phyloP scores from a whole-genome alignment of 345 rosid species.

The Theobroma cacao region DNA sequence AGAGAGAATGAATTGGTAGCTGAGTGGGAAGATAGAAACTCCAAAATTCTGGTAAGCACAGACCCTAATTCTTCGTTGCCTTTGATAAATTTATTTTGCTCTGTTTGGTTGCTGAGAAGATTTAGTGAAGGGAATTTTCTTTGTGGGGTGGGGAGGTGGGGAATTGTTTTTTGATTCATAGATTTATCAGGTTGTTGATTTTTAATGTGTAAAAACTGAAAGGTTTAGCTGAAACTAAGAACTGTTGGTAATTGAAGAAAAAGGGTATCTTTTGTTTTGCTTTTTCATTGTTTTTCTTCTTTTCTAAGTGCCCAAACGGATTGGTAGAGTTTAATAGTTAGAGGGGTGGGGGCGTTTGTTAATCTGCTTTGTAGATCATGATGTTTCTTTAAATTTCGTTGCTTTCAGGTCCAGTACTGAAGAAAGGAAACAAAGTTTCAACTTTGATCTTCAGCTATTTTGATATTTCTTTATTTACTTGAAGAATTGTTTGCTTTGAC shows the following conservation, averaged over 20 bases:
- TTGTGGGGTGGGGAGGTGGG: not conserved
- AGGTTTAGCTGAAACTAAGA: not conserved
- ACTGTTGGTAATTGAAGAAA: not conserved
- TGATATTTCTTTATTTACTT: not conserved
- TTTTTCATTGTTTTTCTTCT: not conserved
- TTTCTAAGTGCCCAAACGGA: not conserved
- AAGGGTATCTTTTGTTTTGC: not conserved
- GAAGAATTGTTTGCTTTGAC: constrained; percentile 2
- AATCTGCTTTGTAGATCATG: constrained; percentile 8
- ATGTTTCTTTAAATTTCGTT: not conserved
- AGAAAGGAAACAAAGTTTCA: not conserved
- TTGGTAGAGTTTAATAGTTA: not conserved
- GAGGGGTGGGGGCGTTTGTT: not conserved
- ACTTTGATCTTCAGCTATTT: not conserved
- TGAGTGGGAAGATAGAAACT: not conserved
- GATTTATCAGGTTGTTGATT: not conserved
- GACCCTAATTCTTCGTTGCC: not conserved
- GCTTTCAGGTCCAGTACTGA: not conserved
- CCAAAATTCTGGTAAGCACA: not conserved
- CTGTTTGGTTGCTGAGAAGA: not conserved
- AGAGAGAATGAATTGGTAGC: not conserved
- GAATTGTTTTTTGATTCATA: not conserved
- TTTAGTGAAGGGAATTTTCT: not conserved
- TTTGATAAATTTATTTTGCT: not conserved
- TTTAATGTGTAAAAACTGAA: not conserved